Base-by-base conservation (phyloP, 352 stramenopile genomes). In the Phytophthora tubulina region DNA sequence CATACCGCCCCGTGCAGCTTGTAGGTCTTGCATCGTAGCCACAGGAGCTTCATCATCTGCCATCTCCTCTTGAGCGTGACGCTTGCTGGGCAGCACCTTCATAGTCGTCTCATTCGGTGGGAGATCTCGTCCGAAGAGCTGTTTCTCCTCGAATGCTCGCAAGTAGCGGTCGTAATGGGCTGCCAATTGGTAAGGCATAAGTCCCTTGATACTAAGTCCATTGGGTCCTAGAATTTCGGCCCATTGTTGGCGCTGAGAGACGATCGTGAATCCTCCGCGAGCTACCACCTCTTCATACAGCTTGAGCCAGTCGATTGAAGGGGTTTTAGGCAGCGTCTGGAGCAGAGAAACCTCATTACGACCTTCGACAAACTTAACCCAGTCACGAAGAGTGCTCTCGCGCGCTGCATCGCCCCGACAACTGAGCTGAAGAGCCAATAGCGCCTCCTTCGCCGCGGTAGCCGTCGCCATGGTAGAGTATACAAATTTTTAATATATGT, bases 261-360 rank as follows among this genome's bases (percentile, higher is more conserved):
- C 82, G 44, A 78, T 27, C 15, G 68, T 52, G 61, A 81, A 92
- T 53, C 88, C 88, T 54, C 88, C 86, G 32, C 80, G 81, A 58
- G 76, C 73, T 50, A 89, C 88, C 38, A 95, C 86, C 58, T 94
- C 88, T 61, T 95, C 88, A 73, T 95, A 95, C 56, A 95, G 72
- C 44, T 86, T 79, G 21, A 95, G 72, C 81, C 87, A 92, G 74
- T 94, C 86, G 67, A 95, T 89, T 2, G 75, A 17, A 33, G 81
- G 82, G 35, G 78, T 84, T 69, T 79, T 84, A 8, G 86, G 86
- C 50, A 94, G 78, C 3, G 14, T 58, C 41, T 88, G 84, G 15
- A 94, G 75, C 41, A 78, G 55, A 36, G 67, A 36, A 14, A 79
- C 45, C 70, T 92, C 82, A 0, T 74, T 75, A 1, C 86, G 84